Conservation (phyloP, 306 rosid genomes). For the Glycine soja region DNA sequence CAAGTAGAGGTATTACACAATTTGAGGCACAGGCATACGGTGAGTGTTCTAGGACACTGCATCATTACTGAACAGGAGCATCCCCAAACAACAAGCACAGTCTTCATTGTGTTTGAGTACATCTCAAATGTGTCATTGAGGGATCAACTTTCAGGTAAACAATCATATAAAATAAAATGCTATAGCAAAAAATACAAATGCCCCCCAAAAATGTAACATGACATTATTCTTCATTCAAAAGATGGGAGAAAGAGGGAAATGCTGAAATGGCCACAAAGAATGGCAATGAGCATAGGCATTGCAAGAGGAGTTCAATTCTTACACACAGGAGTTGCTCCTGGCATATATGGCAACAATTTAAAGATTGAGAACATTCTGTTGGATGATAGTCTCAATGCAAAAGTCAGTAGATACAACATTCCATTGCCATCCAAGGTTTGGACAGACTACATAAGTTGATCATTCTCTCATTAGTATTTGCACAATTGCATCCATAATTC, state of each 20-base stretch:
- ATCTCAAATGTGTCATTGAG: slow-evolving; percentile 73
- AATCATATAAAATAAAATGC: slow-evolving; percentile 1
- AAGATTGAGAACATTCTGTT: slow-evolving; percentile 72
- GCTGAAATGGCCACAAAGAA: slow-evolving; percentile 98
- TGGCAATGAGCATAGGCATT: slow-evolving; percentile 88
- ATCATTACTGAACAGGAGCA: slow-evolving; percentile 69
- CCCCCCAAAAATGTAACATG: not conserved
- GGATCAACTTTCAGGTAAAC: slow-evolving; percentile 77
- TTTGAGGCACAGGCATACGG: slow-evolving; percentile 90
- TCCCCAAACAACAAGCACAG: slow-evolving; percentile 63
- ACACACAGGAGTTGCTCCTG: slow-evolving; percentile 85
- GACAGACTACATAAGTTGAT: slow-evolving; percentile 6
- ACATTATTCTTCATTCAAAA: slow-evolving; percentile 41
- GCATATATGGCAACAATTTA: slow-evolving; percentile 72
- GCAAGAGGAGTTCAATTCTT: slow-evolving; percentile 89
- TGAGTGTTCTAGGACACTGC: slow-evolving; percentile 89
- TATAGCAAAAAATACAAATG: not conserved
- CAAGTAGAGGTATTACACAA: slow-evolving; percentile 65
- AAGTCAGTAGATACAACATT: slow-evolving; percentile 75
- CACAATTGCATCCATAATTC: not conserved
- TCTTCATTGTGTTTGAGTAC: slow-evolving; percentile 70
- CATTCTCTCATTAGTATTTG: slow-evolving; percentile 13
- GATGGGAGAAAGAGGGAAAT: slow-evolving; percentile 89
- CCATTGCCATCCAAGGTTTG: slow-evolving; percentile 71
- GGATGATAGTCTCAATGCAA: slow-evolving; percentile 85